These are phyloP conservation scores for Phalaenopsis equestris DNA, from an alignment of 106 monocot genomes.

Conservation along the genomic window DNA sequence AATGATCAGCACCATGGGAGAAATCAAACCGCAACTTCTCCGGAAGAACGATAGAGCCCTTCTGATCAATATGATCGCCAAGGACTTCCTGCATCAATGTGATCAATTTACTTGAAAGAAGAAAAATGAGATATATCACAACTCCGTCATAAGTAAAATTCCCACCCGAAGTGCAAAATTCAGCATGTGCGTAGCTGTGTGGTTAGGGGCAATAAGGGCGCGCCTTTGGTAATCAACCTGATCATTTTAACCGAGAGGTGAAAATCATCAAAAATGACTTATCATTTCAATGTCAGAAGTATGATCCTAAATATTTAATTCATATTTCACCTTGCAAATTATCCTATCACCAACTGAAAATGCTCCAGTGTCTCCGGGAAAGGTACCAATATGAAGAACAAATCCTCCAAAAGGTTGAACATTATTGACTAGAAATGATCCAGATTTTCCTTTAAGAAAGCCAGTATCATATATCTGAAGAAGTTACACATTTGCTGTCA, in stretches of 20 bases:
- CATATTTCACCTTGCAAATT: conserved; percentile 64
- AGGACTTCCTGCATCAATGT: conserved; percentile 67
- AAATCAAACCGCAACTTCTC: conserved; percentile 95
- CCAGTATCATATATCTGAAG: conserved; percentile 90
- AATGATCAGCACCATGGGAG: conserved; percentile 65
- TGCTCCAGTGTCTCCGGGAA: conserved; percentile 20
- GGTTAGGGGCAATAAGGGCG: conserved; percentile 85
- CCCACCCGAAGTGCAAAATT: conserved; percentile 96
- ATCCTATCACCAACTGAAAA: conserved; percentile 67
- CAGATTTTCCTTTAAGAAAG: conserved; percentile 73
- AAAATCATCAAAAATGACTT: not conserved
- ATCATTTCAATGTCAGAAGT: not conserved
- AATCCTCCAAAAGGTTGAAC: conserved; percentile 87
- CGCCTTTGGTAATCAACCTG: conserved; percentile 95
- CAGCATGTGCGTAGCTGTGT: conserved; percentile 96
- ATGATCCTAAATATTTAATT: not conserved
- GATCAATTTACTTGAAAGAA: not conserved
- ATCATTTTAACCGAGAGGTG: conserved; percentile 3
- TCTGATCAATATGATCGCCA: conserved; percentile 97
- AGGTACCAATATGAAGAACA: conserved; percentile 79
- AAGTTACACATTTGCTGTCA: not conserved
- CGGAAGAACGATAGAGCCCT: conserved; percentile 98
- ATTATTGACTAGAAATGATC: conserved; percentile 66
- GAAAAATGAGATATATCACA: not conserved
- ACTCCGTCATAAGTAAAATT: not conserved